Evolutionary conservation across 352 stramenopile genomes (phyloP), one percentile per base, ranked within the genome.

Genomic region (Phytopythium sindhum): DNA sequence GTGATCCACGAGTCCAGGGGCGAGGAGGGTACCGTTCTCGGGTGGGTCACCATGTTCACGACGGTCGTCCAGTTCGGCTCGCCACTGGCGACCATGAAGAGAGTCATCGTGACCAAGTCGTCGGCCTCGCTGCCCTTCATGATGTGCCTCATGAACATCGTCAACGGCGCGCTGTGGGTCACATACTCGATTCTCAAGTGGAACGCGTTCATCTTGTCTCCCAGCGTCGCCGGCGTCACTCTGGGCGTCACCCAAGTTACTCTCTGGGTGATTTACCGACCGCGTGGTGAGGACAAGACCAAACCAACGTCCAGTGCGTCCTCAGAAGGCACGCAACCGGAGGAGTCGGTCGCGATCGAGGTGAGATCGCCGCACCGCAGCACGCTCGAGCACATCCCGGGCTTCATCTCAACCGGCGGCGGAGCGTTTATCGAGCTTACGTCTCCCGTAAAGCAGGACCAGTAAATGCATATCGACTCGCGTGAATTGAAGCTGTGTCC

Each of bases 101-200:
- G 57, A 0, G 72, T 75, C 11, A 6, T 80, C 4, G 52, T 26
- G 21, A 69, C 66, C n/a, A 71, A 70, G 37, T 72, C 58, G 35
- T 52, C 63, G 0, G 65, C 66, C 19, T 74, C 62, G 28, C 74
- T 80, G 26, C 69, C 69, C 6, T 69, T 77, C 33, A 41, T 24
- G n/a, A 77, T 80, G 69, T 67, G 70, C 23, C 28, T 68, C 1
- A 57, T 77, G 5, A 70, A 70, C 24, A 65, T 65, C 24, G 57
- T 74, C 51, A 77, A 66, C 62, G 74, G 74, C 60, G 66, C 63
- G 24, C 59, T 67, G 0, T 80, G 72, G 72, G 61, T 72, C 48
- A 51, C 66, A 7, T 80, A 80, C 52, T 63, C 69, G 0, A 26
- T 65, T 2, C 57, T 77, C 7, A 51, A 69, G 12, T 52, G 63